phyloP scores from a whole-genome alignment of 164 flowering plant genomes.

The Magnolia officinalis region DNA sequence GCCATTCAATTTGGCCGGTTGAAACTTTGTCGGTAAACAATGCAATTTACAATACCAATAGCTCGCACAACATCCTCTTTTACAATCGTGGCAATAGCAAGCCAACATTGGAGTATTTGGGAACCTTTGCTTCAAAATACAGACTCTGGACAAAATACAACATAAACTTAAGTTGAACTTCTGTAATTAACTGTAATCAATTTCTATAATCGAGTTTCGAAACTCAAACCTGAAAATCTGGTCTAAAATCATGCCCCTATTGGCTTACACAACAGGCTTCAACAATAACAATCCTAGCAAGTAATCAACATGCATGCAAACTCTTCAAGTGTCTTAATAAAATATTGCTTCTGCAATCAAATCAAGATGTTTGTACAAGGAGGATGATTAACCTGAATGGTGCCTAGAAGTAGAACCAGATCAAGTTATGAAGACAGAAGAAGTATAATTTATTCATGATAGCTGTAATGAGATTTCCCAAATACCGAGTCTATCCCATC shows the following conservation, averaged over 20 bases:
- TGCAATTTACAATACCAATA: conserved; percentile 87
- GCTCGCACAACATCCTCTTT: conserved; percentile 99
- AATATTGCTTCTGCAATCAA: conserved; percentile 75
- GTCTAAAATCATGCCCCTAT: conserved; percentile 99
- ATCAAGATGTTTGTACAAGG: neutral
- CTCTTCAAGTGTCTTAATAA: conserved; percentile 77
- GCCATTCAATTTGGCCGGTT: conserved; percentile 67
- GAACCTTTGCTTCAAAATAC: conserved; percentile 88
- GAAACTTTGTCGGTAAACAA: conserved; percentile 91
- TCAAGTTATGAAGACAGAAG: neutral
- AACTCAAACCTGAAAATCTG: conserved; percentile 89
- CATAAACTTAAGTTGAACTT: neutral
- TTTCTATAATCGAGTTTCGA: neutral
- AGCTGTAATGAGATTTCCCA: neutral
- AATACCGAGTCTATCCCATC: too few species aligned
- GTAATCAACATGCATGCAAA: conserved; percentile 62
- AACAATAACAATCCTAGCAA: conserved; percentile 90
- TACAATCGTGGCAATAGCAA: conserved; percentile 95
- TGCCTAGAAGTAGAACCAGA: neutral
- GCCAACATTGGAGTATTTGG: conserved; percentile 89
- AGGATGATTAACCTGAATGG: neutral
- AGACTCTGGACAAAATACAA: conserved; percentile 55
- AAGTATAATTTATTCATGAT: neutral
- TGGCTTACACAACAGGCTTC: conserved; percentile 99
- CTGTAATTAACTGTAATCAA: too few species aligned